A percentile compares a stretch with the other conserved stretches of the same genome.
Conservation (phyloP, 2,329 filamentous ascomycete genomes). For the Fusarium neocosmosporiellum region DNA sequence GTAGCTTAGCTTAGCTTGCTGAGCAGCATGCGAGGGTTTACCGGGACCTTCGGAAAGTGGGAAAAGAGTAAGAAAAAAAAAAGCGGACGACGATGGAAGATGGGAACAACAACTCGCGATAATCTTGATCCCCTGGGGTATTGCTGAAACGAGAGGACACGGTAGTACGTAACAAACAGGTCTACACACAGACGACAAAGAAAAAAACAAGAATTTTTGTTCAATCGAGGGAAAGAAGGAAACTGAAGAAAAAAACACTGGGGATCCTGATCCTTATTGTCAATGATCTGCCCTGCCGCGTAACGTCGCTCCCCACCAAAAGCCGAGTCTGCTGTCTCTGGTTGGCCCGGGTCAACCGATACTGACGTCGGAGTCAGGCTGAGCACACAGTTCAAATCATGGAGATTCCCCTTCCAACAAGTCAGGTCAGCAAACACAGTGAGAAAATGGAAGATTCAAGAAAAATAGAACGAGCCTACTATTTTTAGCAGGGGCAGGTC, state of each 20-base stretch:
- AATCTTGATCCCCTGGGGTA: background rate
- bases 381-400: background rate
- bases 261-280: constrained; percentile 23
- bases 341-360: constrained; percentile 12
- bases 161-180: background rate
- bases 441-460: background rate
- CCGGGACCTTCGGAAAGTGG: constrained; percentile 33
- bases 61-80: constrained; percentile 21
- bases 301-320: constrained; percentile 31
- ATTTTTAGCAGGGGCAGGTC: constrained; percentile 26
- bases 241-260: background rate
- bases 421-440: background rate
- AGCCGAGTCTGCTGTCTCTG: background rate
- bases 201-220: background rate
- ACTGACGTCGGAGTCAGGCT: constrained; percentile 25
- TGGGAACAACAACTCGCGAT: background rate
- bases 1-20: background rate
- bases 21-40: constrained; percentile 10
- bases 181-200: background rate
- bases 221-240: background rate
- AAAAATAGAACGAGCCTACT: background rate
- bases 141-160: constrained; percentile 29
- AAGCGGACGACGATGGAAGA: constrained; percentile 25
- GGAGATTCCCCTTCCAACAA: constrained; percentile 11
- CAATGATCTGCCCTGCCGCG: constrained; percentile 22